Conservation (phyloP, 352 stramenopile species). For the Phytophthora fragariae region DNA sequence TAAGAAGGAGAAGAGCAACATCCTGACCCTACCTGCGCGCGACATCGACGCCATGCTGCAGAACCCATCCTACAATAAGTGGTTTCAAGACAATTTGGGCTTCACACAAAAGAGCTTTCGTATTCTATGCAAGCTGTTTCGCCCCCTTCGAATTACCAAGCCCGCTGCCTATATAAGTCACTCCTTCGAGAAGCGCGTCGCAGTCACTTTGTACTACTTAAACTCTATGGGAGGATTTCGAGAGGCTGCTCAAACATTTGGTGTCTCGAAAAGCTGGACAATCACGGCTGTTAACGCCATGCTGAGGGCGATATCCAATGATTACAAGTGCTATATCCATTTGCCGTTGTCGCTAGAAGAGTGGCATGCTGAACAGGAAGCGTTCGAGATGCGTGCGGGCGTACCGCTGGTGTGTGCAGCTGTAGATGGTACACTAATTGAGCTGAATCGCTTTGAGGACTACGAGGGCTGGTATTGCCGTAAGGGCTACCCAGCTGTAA, state of each 20-base stretch:
- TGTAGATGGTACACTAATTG: conserved; percentile 1
- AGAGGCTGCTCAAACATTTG: neutral
- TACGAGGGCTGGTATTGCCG: conserved; percentile 9
- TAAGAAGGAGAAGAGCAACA: neutral
- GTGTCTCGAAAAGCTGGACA: neutral
- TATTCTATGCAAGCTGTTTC: neutral
- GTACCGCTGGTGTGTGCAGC: conserved; percentile 5
- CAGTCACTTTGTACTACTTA: neutral
- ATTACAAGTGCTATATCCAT: neutral
- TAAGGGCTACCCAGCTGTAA: conserved; percentile 5
- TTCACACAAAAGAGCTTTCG: neutral
- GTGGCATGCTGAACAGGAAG: neutral
- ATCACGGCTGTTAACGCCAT: conserved; percentile 4
- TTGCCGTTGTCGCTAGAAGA: neutral
- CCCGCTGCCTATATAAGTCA: neutral
- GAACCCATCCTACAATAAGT: neutral
- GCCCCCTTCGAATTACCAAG: neutral
- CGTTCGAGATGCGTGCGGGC: neutral
- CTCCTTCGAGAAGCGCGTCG: neutral
- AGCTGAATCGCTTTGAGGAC: conserved; percentile 3
- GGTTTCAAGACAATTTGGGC: neutral
- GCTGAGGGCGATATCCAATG: neutral
- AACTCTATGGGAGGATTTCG: neutral
- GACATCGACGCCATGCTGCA: too few relatives aligned
- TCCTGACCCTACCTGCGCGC: neutral